Evolutionary conservation across 1,139 yeast genomes (phyloP).

Genomic region (Yamadazyma sp.): DNA sequence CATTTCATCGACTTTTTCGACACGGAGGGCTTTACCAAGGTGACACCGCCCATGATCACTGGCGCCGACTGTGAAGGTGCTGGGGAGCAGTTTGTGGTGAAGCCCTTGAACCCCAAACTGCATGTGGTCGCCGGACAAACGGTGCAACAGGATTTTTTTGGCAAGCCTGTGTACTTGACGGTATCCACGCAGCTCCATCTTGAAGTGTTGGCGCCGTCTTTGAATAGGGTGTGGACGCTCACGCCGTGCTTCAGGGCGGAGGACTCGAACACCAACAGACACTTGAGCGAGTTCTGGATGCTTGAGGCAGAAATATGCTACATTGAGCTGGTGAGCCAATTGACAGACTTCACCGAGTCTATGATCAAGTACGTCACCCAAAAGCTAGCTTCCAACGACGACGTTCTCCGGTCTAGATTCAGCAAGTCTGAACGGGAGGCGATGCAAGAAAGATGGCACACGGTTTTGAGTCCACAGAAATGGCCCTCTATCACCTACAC

Average conservation of each 20-base stretch:
- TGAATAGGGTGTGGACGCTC: constrained; percentile 83
- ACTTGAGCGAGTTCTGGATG: constrained; percentile 97
- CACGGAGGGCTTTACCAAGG: constrained; percentile 59
- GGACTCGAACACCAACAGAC: constrained; percentile 85
- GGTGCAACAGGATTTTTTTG: constrained; percentile 53
- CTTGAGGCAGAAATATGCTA: constrained; percentile 87
- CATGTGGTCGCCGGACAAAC: constrained; percentile 15
- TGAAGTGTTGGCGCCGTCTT: constrained; percentile 74
- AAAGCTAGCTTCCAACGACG: constrained; percentile 34
- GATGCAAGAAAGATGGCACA: constrained; percentile 35
- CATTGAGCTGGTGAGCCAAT: constrained; percentile 53
- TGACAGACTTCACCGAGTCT: constrained; percentile 65
- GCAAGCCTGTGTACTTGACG: constrained; percentile 67
- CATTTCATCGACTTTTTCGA: constrained; percentile 57
- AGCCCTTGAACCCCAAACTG: constrained; percentile 24
- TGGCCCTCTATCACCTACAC: constrained; percentile 80
- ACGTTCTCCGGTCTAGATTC: constrained; percentile 44
- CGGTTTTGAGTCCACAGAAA: constrained; percentile 23
- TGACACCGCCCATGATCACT: constrained; percentile 83
- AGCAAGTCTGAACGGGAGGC: constrained; percentile 28
- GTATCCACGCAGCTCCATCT: constrained; percentile 92
- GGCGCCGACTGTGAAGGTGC: constrained; percentile 97
- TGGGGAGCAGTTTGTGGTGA: constrained; percentile 77
- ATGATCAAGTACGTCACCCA: constrained; percentile 62
- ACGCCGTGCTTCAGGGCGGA: constrained; percentile 96